phyloP scores from a whole-genome alignment of 768 basidiomycete species.

The Podaxis sp. region DNA sequence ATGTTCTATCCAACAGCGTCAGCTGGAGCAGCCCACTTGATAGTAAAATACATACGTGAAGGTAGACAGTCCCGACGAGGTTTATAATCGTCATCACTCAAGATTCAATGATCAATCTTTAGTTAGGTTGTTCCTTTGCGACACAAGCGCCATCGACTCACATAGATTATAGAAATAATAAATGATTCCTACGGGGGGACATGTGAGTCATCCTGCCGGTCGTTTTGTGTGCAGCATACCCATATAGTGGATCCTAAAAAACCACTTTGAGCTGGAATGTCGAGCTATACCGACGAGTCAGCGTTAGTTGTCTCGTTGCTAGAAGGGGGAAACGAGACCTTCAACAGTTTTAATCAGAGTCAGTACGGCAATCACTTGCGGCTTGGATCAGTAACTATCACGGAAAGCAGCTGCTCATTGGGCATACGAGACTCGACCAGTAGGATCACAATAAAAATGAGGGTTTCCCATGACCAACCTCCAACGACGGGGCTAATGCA shows the following conservation, averaged over 20 bases:
- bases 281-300: neutral
- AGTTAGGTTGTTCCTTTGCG: neutral
- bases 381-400: neutral
- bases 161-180: slow-evolving; percentile 5
- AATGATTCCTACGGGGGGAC: neutral
- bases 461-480: slow-evolving; percentile 1
- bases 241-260: slow-evolving; percentile 6
- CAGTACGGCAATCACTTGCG: neutral
- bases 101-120: too few species aligned
- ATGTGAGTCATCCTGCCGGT: neutral
- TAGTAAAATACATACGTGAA: neutral
- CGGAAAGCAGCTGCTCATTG: neutral
- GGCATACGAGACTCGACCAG: neutral
- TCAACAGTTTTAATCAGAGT: slow-evolving; percentile 6
- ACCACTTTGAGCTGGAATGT: neutral
- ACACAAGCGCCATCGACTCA: neutral
- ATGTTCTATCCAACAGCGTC: neutral
- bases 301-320: neutral
- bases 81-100: neutral
- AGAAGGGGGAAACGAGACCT: neutral
- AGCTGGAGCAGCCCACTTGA: neutral
- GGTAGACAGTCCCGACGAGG: neutral
- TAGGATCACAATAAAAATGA: neutral
- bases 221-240: neutral
- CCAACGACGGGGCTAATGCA: neutral